phyloP scores from a whole-genome alignment of 495 filamentous ascomycete genomes.

The Podospora didyma region DNA sequence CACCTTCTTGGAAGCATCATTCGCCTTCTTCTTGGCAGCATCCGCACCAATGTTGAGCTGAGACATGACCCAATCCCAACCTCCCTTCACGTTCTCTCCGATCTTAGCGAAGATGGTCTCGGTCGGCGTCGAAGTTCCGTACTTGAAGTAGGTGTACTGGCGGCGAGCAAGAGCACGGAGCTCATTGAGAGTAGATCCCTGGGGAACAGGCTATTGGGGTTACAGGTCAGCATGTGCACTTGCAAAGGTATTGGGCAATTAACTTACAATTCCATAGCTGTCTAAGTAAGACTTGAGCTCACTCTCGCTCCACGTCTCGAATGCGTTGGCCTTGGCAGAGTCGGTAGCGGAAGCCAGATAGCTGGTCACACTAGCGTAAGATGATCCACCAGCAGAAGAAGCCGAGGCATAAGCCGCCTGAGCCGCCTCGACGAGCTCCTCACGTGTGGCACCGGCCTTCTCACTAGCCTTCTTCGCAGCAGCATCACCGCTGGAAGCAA shows the following conservation, averaged over 20 bases:
- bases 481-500: conserved; percentile 52
- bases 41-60: conserved; percentile 59
- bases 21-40: conserved; percentile 32
- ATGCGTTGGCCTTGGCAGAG: conserved; percentile 62
- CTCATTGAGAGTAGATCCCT: conserved; percentile 64
- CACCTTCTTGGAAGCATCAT: conserved; percentile 6
- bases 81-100: conserved; percentile 44
- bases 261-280: conserved; percentile 63
- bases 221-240: not conserved
- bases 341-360: conserved; percentile 67
- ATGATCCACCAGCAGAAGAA: conserved; percentile 59
- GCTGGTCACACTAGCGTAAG: conserved; percentile 71
- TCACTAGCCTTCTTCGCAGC: conserved; percentile 66
- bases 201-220: conserved; percentile 48
- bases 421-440: conserved; percentile 69
- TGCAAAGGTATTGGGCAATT: not conserved
- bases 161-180: conserved; percentile 64
- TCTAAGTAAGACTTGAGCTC: conserved; percentile 81
- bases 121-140: conserved; percentile 64
- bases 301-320: conserved; percentile 74
- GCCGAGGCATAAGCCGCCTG: conserved; percentile 67
- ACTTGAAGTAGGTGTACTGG: conserved; percentile 71
- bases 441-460: conserved; percentile 62
- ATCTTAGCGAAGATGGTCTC: conserved; percentile 63
- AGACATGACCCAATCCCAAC: conserved; percentile 56